Evolutionary conservation across 805 yeast genomes (phyloP).

Genomic region (Candida argentea): DNA sequence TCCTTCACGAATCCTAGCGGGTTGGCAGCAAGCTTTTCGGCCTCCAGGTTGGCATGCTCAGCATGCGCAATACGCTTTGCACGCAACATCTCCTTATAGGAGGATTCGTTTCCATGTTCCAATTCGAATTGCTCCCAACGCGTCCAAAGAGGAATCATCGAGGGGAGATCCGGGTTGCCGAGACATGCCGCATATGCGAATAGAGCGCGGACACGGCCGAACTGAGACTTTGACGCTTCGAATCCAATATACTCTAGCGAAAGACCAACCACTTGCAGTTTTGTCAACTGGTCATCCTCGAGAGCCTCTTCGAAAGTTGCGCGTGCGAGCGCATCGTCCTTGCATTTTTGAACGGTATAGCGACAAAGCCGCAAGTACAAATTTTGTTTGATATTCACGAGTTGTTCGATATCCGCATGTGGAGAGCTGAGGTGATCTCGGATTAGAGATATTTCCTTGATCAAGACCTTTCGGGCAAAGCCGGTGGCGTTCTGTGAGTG

Average conservation of each 20-base stretch:
- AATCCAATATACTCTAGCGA: constrained; percentile 44
- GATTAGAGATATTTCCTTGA: constrained; percentile 6
- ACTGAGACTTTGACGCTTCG: constrained; percentile 46
- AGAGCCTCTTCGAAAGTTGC: constrained; percentile 36
- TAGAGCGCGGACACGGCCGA: constrained; percentile 52
- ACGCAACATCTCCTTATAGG: constrained; percentile 66
- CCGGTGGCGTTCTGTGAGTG: constrained; percentile 47
- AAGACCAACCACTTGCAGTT: constrained; percentile 30
- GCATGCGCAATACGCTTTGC: constrained; percentile 36
- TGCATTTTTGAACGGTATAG: neutral
- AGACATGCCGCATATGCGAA: constrained; percentile 28
- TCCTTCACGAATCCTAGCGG: constrained; percentile 41
- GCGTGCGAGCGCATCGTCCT: constrained; percentile 12
- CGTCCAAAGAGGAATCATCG: constrained; percentile 35
- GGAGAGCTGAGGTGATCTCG: constrained; percentile 3
- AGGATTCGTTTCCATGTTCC: constrained; percentile 56
- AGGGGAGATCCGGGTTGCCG: constrained; percentile 10
- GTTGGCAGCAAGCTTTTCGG: constrained; percentile 10
- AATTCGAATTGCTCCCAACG: constrained; percentile 71
- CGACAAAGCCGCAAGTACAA: constrained; percentile 9
- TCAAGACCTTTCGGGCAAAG: constrained; percentile 16
- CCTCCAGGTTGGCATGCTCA: constrained; percentile 9
- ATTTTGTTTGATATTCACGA: constrained; percentile 14
- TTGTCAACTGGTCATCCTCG: constrained; percentile 32
- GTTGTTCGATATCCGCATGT: constrained; percentile 6